Conservation (phyloP, 345 rosid species). For the Brassica nigra region DNA sequence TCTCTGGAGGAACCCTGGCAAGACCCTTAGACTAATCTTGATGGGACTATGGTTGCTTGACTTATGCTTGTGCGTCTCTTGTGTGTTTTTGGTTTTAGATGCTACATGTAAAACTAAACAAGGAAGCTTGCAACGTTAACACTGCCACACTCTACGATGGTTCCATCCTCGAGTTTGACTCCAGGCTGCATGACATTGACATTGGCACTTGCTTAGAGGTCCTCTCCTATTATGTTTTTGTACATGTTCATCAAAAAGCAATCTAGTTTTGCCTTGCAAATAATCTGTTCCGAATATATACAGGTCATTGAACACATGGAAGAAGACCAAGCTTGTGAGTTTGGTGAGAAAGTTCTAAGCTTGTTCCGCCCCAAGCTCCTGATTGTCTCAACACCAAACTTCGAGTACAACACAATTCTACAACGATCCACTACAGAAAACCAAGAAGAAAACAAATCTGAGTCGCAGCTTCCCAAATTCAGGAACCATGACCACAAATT, state of each 20-base stretch:
- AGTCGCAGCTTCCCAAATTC: conserved; percentile 56
- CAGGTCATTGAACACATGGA: conserved; percentile 98
- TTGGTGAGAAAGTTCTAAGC: conserved; percentile 67
- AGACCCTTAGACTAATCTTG: too few relatives aligned
- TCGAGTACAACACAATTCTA: conserved; percentile 83
- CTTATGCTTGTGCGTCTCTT: background rate
- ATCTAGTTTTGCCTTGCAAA: background rate
- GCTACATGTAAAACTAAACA: conserved; percentile 73
- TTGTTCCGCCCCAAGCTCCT: conserved; percentile 66
- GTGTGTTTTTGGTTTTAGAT: conserved; percentile 51
- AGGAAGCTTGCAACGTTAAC: conserved; percentile 49
- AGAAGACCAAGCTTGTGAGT: conserved; percentile 73
- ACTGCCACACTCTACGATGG: conserved; percentile 84
- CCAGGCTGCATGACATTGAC: conserved; percentile 67
- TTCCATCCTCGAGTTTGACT: conserved; percentile 73
- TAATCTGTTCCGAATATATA: background rate
- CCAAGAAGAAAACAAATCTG: conserved; percentile 64
- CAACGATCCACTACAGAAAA: conserved; percentile 51
- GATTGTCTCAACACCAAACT: conserved; percentile 92
- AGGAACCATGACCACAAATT: conserved; percentile 98
- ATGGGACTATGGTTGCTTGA: background rate
- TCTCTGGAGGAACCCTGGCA: too few relatives aligned
- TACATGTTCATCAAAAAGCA: background rate
- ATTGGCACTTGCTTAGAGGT: conserved; percentile 97
- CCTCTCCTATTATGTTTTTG: background rate